Conservation (phyloP, 1,139 yeast genomes). For the Kodamaea ohmeri region DNA sequence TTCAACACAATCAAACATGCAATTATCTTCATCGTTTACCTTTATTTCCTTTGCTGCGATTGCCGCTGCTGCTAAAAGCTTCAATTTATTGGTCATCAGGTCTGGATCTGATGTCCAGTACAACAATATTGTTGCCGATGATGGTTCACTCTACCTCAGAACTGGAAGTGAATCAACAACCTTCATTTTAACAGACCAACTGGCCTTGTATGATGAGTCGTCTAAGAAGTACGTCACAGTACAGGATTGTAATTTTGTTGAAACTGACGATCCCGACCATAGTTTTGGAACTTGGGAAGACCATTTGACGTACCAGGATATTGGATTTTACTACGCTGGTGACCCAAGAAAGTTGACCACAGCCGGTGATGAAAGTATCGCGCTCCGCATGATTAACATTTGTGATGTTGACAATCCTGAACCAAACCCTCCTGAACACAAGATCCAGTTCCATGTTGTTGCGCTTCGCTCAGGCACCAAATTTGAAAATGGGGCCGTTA, state of each 20-base stretch:
- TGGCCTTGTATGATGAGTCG: constrained; percentile 21
- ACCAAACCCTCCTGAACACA: neutral
- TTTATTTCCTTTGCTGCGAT: neutral
- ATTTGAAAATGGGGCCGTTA: constrained; percentile 24
- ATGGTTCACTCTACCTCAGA: neutral
- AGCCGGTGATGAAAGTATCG: constrained; percentile 7
- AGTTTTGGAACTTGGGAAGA: constrained; percentile 16
- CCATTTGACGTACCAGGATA: constrained; percentile 19
- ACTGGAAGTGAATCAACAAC: constrained; percentile 15
- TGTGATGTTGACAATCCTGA: constrained; percentile 8
- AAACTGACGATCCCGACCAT: constrained; percentile 14
- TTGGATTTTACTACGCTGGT: constrained; percentile 16
- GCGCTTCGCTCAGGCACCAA: constrained; percentile 23
- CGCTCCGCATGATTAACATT: constrained; percentile 11
- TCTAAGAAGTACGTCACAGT: constrained; percentile 15
- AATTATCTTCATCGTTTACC: neutral
- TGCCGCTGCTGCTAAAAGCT: neutral
- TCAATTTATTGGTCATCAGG: constrained; percentile 5
- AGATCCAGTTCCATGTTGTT: constrained; percentile 17
- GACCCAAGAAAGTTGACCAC: constrained; percentile 14
- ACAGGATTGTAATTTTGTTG: constrained; percentile 14
- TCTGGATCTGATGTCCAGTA: constrained; percentile 4
- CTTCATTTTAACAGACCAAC: constrained; percentile 18
- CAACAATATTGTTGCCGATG: neutral
- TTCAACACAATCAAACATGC: neutral